Evolutionary conservation across 2,329 filamentous ascomycete species (phyloP).

Genomic region (Metarhizium guizhouense): DNA sequence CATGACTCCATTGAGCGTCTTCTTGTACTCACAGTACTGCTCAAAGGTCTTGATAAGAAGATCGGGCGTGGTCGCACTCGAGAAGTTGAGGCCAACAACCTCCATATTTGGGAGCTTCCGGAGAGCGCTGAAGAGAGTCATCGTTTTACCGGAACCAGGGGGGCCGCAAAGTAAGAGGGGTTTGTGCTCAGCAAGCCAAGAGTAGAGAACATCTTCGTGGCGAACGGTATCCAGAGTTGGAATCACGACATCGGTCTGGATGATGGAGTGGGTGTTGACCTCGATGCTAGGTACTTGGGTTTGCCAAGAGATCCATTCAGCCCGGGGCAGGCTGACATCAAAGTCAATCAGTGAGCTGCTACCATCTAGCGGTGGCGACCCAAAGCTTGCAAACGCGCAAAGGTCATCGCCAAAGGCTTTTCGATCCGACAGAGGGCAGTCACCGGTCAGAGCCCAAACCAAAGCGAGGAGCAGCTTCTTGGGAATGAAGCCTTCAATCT

Average conservation of each 20-base stretch:
- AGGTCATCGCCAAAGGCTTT: conserved; percentile 84
- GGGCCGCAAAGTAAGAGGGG: conserved; percentile 92
- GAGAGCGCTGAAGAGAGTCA: conserved; percentile 97
- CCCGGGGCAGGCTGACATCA: conserved; percentile 77
- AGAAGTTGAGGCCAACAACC: conserved; percentile 98
- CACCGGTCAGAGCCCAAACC: conserved; percentile 93
- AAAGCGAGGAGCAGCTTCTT: conserved; percentile 91
- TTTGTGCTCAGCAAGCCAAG: conserved; percentile 98
- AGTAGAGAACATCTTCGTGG: conserved; percentile 98
- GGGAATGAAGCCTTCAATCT: conserved; percentile 79
- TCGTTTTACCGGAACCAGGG: conserved; percentile 97
- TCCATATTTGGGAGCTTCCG: conserved; percentile 98
- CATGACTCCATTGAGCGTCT: conserved; percentile 91
- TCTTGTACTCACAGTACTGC: conserved; percentile 99
- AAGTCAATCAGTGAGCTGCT: conserved; percentile 88
- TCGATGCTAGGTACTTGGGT: conserved; percentile 90
- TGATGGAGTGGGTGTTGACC: conserved; percentile 96
- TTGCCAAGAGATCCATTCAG: conserved; percentile 90
- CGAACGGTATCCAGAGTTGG: conserved; percentile 94
- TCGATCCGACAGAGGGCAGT: conserved; percentile 81
- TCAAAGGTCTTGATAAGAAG: conserved; percentile 98
- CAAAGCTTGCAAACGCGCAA: conserved; percentile 73
- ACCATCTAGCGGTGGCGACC: conserved; percentile 70
- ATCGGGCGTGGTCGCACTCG: conserved; percentile 94
- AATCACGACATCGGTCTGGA: conserved; percentile 96